Percentiles rank a stretch among this genome's conserved stretches.
Evolutionary conservation across 2,329 filamentous ascomycete genomes (phyloP).

Genomic region (Diaporthe vexans): DNA sequence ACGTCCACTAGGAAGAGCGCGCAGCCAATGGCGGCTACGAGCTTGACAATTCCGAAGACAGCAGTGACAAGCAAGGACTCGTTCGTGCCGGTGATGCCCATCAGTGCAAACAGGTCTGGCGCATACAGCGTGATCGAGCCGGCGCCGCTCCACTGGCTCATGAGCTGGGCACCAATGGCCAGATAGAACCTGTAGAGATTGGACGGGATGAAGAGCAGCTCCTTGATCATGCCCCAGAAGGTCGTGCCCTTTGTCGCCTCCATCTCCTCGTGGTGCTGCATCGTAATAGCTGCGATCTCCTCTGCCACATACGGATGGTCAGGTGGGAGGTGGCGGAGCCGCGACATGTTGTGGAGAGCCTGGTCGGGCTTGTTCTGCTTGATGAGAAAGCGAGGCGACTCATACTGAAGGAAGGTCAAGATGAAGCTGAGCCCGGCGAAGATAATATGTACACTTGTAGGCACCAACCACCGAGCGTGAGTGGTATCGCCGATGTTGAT

Average conservation of each 20-base stretch:
- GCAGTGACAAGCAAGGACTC: constrained; percentile 81
- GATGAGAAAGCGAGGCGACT: constrained; percentile 80
- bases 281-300: constrained; percentile 75
- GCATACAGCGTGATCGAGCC: constrained; percentile 84
- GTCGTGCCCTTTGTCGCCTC: constrained; percentile 77
- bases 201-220: constrained; percentile 75
- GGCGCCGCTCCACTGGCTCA: constrained; percentile 81
- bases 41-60: constrained; percentile 83
- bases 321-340: constrained; percentile 69
- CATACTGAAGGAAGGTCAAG: constrained; percentile 77
- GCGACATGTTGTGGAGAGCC: constrained; percentile 68
- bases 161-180: constrained; percentile 76
- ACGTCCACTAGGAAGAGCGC: constrained; percentile 85
- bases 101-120: constrained; percentile 78
- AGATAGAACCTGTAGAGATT: constrained; percentile 83
- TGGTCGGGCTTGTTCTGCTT: constrained; percentile 73
- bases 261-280: constrained; percentile 77
- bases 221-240: constrained; percentile 75
- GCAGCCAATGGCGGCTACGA: constrained; percentile 75
- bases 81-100: constrained; percentile 77
- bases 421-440: constrained; percentile 80
- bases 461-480: constrained; percentile 69
- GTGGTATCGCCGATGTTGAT: constrained; percentile 63
- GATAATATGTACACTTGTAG: constrained; percentile 82
- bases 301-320: constrained; percentile 73